Percentiles rank a stretch among this genome's conserved stretches.
These are phyloP conservation scores for Didymella sp. DNA, from an alignment of 2,329 filamentous ascomycete genomes.

Conservation along the genomic window DNA sequence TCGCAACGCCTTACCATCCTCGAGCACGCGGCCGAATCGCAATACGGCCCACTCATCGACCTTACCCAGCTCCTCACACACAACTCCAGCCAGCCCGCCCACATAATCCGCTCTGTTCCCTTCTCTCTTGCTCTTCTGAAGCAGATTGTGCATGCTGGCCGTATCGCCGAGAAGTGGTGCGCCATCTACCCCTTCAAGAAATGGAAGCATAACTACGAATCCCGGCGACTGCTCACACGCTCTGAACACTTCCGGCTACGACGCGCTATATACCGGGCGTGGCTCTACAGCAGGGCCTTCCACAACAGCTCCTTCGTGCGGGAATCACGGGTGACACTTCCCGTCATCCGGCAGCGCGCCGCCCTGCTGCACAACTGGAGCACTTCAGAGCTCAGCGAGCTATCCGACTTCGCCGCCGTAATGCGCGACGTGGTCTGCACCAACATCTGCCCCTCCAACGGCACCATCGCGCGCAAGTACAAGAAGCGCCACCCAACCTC, in stretches of 20 bases:
- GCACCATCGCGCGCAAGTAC: not conserved
- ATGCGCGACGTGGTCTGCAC: not conserved
- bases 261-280: not conserved
- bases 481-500: not conserved
- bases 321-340: not conserved
- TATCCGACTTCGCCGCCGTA: not conserved
- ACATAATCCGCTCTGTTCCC: not conserved
- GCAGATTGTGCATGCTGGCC: conserved; percentile 62
- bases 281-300: not conserved
- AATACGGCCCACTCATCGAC: conserved; percentile 66
- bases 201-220: conserved; percentile 65
- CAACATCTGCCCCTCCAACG: not conserved
- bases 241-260: not conserved
- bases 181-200: conserved; percentile 69
- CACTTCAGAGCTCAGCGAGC: not conserved
- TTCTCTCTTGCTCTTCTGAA: conserved; percentile 28
- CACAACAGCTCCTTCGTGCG: not conserved
- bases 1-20: conserved; percentile 64
- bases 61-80: conserved; percentile 61
- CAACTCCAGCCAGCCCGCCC: not conserved
- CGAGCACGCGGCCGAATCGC: conserved; percentile 59
- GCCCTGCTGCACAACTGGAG: not conserved
- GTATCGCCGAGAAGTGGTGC: conserved; percentile 64
- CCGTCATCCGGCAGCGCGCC: not conserved
- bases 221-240: conserved; percentile 59